Evolutionary conservation across 176 grass and related monocot species (phyloP), one percentile per base, ranked within the genome.

Genomic region (Zoysia pacifica): DNA sequence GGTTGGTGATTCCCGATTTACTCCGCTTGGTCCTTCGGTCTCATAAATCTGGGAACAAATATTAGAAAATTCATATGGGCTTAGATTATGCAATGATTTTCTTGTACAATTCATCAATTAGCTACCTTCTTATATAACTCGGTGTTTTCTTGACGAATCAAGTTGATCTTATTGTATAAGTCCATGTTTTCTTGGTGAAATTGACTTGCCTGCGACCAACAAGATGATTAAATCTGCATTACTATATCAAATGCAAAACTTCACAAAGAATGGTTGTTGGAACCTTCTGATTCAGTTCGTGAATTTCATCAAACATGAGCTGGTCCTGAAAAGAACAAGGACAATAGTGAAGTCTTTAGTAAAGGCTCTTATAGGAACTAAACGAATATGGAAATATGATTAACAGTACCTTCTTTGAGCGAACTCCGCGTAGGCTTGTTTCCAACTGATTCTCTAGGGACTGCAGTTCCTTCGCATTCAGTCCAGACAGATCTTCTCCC

Each of bases 121-220:
- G 65, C 47, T 93, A 97, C 93, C 93, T 90, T 96, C 55, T 90
- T 90, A 70, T 84, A 64, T 67, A 97, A 85, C 71, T 93, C 87
- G 12, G 72, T 68, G 66, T 97, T 93, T 88, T 97, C 93, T 82
- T 90, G 85, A 70, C 55, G 79, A 84, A 86, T 54, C 38, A 75
- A 8, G 74, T 90, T 93, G 72, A 93, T 76, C 80, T 91, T 97
- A 61, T 76, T 97, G 59, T 93, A 85, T 35, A 97, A 80, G 66
- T 97, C 93, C 53, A 84, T 88, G 82, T 97, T 97, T 71, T 97
- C 90, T 86, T 97, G 88, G 28, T 97, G 88, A 66, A 93, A 69
- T 64, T 91, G 63, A 67, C 73, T 97, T 81, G 86, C 86, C 93
- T 97, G 75, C 55, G 72, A 85, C 55, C 68, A 82, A 14, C 18